Evolutionary conservation across 1,284 basidiomycete genomes (phyloP), one percentile per base, ranked within the genome.

Genomic region (Heterobasidion irregulare): DNA sequence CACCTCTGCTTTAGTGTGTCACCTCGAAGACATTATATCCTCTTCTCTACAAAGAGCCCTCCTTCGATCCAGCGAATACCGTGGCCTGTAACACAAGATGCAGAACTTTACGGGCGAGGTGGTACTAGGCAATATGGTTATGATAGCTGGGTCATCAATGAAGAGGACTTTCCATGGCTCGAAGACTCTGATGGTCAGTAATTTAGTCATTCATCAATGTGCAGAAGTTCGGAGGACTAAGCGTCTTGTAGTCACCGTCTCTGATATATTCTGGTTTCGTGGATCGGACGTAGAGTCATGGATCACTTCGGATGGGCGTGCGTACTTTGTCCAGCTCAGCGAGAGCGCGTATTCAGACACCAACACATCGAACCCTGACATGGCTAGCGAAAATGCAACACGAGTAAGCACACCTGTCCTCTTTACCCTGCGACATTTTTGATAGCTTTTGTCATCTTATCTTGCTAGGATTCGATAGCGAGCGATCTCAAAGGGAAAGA

Each of bases 271-370:
- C 34, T 73, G 82, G 60, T 80, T 80, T 52, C 76, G 79, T 50
- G 64, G 72, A 6, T 78, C 80, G 36, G 81, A 80, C 18, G 78
- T 83, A 12, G 89, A 92, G 67, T 82, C 82, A 0, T 92, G 89
- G 89, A 79, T 89, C 50, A 89, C 89, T 1, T 89, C 88, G 2
- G 89, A 92, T 60, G 89, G 89, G 44, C 72, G 88, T 59, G 87
- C 78, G 13, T 92, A 92, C 64, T 79, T 91, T 58, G 88, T 89
- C 6, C 80, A 80, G 56, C 71, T 89, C 16, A 72, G 71, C 41
- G 78, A 79, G 57, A 70, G 61, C 50, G 52, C 54, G 16, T 58
- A 52, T 16, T 45, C 53, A 12, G 59, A 65, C 49, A 36, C 44
- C 1, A 53, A 47, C 32, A 46, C 50, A n/a, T 53, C 59, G 2